These are phyloP conservation scores for Penicillium dipodomyicola DNA, from an alignment of 495 filamentous ascomycete genomes.

Conservation along the genomic window DNA sequence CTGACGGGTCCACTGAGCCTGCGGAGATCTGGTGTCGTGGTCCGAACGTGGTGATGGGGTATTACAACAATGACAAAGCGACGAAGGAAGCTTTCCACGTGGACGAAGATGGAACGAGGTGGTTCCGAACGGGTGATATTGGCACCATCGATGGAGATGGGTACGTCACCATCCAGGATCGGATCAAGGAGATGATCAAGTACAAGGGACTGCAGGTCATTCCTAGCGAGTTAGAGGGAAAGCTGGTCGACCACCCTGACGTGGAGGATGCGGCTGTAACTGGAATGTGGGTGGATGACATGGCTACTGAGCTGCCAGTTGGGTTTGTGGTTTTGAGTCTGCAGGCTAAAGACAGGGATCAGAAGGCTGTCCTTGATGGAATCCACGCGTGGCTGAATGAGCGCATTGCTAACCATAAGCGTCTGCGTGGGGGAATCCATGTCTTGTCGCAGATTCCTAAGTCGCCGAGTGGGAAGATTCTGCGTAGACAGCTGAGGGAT, in stretches of 20 bases:
- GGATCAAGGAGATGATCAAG: constrained; percentile 79
- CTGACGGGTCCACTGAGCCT: constrained; percentile 48
- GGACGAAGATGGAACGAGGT: constrained; percentile 49
- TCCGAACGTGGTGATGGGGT: constrained; percentile 64
- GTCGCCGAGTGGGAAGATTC: constrained; percentile 74
- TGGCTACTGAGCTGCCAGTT: constrained; percentile 67
- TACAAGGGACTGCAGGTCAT: constrained; percentile 76
- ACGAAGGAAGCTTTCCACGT: constrained; percentile 58
- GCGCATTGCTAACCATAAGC: constrained; percentile 62
- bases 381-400: constrained; percentile 43
- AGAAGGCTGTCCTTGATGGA: constrained; percentile 28
- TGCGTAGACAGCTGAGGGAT: constrained; percentile 61
- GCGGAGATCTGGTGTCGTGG: constrained; percentile 58
- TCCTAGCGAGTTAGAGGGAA: constrained; percentile 72
- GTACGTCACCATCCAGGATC: constrained; percentile 62
- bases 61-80: constrained; percentile 62
- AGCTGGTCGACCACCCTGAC: constrained; percentile 61
- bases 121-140: constrained; percentile 58
- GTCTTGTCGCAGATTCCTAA: constrained; percentile 76
- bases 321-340: constrained; percentile 63
- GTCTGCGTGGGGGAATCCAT: constrained; percentile 67
- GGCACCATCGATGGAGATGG: constrained; percentile 52
- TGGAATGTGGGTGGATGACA: constrained; percentile 57
- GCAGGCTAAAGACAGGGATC: constrained; percentile 31
- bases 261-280: constrained; percentile 74